Conservation (phyloP, 768 basidiomycete genomes). For the Lyophyllum atratum region DNA sequence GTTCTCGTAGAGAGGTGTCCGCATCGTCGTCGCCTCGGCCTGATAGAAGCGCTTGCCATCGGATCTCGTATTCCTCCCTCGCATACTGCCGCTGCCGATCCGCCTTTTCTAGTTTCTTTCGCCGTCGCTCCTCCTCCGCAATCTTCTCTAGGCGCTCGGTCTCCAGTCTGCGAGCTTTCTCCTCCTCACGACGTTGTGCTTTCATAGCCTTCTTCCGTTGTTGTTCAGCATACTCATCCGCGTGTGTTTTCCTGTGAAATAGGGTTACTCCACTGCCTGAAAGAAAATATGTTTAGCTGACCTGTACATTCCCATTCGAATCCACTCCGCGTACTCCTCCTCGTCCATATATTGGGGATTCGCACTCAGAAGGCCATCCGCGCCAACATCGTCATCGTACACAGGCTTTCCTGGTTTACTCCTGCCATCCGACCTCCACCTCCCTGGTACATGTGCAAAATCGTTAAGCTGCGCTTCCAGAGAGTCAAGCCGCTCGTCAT, state of each 20-base stretch:
- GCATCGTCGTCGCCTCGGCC: constrained; percentile 21
- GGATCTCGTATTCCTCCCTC: constrained; percentile 53
- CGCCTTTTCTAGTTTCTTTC: constrained; percentile 50
- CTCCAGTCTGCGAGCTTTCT: constrained; percentile 57
- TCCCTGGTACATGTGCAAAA: constrained; percentile 70
- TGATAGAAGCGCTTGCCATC: constrained; percentile 56
- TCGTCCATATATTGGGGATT: constrained; percentile 68
- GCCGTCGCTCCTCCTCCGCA: constrained; percentile 54
- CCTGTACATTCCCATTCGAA: constrained; percentile 86
- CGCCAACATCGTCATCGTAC: constrained; percentile 20
- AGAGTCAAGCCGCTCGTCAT: constrained; percentile 69
- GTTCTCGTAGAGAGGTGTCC: constrained; percentile 15
- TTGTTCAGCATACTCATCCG: constrained; percentile 65
- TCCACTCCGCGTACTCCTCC: constrained; percentile 87
- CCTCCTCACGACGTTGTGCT: constrained; percentile 53
- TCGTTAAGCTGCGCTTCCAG: constrained; percentile 66
- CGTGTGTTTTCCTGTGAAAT: constrained; percentile 61
- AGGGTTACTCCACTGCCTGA: not conserved
- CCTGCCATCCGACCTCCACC: constrained; percentile 50
- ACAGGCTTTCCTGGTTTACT: constrained; percentile 24
- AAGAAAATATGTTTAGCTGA: constrained; percentile 7
- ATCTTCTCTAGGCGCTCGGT: constrained; percentile 49
- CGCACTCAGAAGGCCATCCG: constrained; percentile 42
- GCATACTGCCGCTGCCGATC: constrained; percentile 43
- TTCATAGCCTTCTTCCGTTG: constrained; percentile 53